Base-by-base conservation (phyloP, 2,329 filamentous ascomycete species). In the Colletotrichum ledebouriae region DNA sequence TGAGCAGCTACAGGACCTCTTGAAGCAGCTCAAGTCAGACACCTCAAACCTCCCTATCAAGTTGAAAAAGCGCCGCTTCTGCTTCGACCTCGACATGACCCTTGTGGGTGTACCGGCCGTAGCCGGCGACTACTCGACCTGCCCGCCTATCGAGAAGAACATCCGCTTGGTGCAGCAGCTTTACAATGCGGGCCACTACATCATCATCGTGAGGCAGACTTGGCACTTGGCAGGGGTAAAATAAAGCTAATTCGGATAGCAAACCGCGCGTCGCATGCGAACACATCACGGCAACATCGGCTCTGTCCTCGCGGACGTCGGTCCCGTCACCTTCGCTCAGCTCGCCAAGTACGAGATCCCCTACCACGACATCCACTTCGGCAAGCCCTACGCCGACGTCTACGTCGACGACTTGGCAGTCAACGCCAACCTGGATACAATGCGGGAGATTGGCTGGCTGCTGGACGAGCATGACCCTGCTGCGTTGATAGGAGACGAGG, bases 81-180 rank as follows among this genome's bases (percentile, higher is more conserved):
- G 75, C 61, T 77, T 76, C 64, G 74, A 77, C 65, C 70, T 77
- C 13, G 76, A 77, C 66, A 72, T 73, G 62, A 77, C 76, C 2
- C 70, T 77, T 2, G 74, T 77, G 34, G 76, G 76, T 57, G 73
- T 72, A 10, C 75, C 75, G 13, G 64, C 47, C 9, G 67, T 76
- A 12, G 20, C 73, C 3, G 74, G 75, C 17, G 73, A 76, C 65
- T 76, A 76, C 69, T 72, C 73, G 3, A 76, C 75, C 11, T 76
- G 74, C 57, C 75, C 74, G 25, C 75, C 75, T 10, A 76, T 76
- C 33, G 69, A 71, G 47, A 73, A 71, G 68, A 76, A 76, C 60
- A 75, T 76, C 55, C 67, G 70, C 37, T 67, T 76, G 3, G 72
- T 76, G 17, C 73, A 75, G 69, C 73, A 76, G 63, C 69, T 76